Evolutionary conservation across 805 yeast species (phyloP).

Genomic region (Cyberlindnera xylosilytica): DNA sequence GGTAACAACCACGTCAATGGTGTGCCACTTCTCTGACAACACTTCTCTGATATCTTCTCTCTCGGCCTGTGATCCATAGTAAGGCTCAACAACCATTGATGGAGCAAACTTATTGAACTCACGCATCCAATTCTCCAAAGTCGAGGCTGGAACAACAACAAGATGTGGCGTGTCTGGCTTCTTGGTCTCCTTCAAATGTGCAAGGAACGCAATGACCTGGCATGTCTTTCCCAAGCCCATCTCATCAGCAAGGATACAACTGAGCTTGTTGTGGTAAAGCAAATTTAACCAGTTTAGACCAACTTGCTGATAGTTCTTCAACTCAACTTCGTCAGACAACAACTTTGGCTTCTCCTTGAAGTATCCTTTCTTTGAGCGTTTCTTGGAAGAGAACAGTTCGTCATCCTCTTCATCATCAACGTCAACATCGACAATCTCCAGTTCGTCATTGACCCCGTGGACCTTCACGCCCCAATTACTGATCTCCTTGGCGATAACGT

Average conservation of each 20-base stretch:
- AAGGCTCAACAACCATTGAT: slow-evolving; percentile 75
- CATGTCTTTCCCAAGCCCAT: slow-evolving; percentile 98
- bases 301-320: slow-evolving; percentile 93
- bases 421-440: slow-evolving; percentile 56
- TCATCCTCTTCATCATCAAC: slow-evolving; percentile 32
- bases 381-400: slow-evolving; percentile 24
- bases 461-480: slow-evolving; percentile 84
- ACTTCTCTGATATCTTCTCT: slow-evolving; percentile 80
- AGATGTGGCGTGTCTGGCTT: slow-evolving; percentile 73
- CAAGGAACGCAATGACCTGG: slow-evolving; percentile 90
- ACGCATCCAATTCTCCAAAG: slow-evolving; percentile 95
- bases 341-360: slow-evolving; percentile 71
- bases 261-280: slow-evolving; percentile 71
- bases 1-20: slow-evolving; percentile 87
- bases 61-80: slow-evolving; percentile 84
- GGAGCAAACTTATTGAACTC: slow-evolving; percentile 93
- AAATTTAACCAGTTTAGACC: slow-evolving; percentile 92
- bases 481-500: slow-evolving; percentile 66
- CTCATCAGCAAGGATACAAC: slow-evolving; percentile 96
- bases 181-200: slow-evolving; percentile 72
- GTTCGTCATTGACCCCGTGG: slow-evolving; percentile 59
- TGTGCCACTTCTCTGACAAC: slow-evolving; percentile 46
- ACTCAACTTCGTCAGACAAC: slow-evolving; percentile 56
- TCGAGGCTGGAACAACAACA: slow-evolving; percentile 94
- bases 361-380: slow-evolving; percentile 34